Evolutionary conservation across 2,329 filamentous ascomycete genomes (phyloP).

Genomic region (Fusarium sp.): DNA sequence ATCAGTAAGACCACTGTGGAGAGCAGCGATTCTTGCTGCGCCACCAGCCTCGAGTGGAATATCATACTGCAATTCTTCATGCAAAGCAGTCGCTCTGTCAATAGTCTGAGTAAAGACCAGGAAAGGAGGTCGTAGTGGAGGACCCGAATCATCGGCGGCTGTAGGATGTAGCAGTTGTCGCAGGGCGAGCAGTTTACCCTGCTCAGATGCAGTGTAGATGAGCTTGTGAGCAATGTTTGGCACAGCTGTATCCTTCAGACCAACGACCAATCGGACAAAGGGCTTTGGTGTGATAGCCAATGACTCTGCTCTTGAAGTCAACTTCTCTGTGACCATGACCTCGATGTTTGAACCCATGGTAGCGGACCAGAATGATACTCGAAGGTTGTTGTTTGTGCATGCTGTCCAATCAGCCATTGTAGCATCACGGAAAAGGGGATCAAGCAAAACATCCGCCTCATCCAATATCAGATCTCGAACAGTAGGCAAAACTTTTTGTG

Average conservation of each 20-base stretch:
- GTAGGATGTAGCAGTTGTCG: slow-evolving; percentile 88
- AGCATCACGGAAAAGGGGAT: slow-evolving; percentile 89
- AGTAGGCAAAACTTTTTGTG: slow-evolving; percentile 67
- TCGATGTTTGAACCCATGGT: slow-evolving; percentile 97
- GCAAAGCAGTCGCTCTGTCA: slow-evolving; percentile 84
- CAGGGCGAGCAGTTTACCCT: slow-evolving; percentile 91
- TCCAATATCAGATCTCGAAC: slow-evolving; percentile 85
- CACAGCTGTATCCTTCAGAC: slow-evolving; percentile 93
- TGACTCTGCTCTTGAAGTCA: slow-evolving; percentile 63
- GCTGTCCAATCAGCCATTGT: slow-evolving; percentile 86
- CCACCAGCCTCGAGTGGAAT: slow-evolving; percentile 91
- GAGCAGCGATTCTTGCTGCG: slow-evolving; percentile 83
- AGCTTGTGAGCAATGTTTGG: slow-evolving; percentile 92
- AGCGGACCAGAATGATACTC: slow-evolving; percentile 90
- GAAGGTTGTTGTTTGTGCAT: slow-evolving; percentile 76
- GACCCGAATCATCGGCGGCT: slow-evolving; percentile 64
- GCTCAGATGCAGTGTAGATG: slow-evolving; percentile 90
- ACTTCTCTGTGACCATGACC: slow-evolving; percentile 75
- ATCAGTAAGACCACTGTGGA: slow-evolving; percentile 88
- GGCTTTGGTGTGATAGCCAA: slow-evolving; percentile 57
- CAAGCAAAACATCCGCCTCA: slow-evolving; percentile 94
- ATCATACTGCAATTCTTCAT: slow-evolving; percentile 92
- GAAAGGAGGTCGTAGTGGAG: slow-evolving; percentile 83
- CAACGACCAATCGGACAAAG: slow-evolving; percentile 89
- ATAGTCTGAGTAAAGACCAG: slow-evolving; percentile 98